Conservation (phyloP, 768 basidiomycete species). For the Boletus fagicola region DNA sequence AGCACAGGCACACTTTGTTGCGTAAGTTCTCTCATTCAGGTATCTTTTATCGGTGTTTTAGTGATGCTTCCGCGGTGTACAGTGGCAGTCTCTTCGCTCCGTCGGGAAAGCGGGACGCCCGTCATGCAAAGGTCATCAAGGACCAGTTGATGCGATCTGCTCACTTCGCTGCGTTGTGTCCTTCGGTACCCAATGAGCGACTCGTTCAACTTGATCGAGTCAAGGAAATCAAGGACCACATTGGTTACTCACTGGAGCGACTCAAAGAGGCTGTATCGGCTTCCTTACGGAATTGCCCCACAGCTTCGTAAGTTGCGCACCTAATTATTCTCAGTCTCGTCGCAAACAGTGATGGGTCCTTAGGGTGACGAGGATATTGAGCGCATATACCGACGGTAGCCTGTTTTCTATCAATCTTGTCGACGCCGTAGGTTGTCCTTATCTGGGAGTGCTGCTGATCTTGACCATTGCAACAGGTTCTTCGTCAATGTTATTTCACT, state of each 20-base stretch:
- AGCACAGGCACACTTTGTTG: constrained; percentile 28
- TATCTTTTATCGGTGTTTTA: not conserved
- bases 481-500: constrained; percentile 57
- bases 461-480: constrained; percentile 36
- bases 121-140: constrained; percentile 31
- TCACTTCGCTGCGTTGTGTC: constrained; percentile 13
- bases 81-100: constrained; percentile 39
- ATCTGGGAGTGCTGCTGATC: not conserved
- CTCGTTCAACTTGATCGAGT: constrained; percentile 26
- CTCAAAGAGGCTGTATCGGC: constrained; percentile 21
- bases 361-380: constrained; percentile 44
- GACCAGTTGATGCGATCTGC: constrained; percentile 25
- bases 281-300: constrained; percentile 18
- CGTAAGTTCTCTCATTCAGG: constrained; percentile 32
- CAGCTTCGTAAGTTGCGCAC: constrained; percentile 26
- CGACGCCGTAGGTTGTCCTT: constrained; percentile 44
- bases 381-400: constrained; percentile 50
- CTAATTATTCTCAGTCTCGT: not conserved
- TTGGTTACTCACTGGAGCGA: constrained; percentile 27
- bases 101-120: constrained; percentile 24
- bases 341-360: not conserved
- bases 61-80: not conserved
- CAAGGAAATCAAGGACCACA: constrained; percentile 25
- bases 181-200: constrained; percentile 12
- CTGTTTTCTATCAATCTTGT: constrained; percentile 57